Evolutionary conservation across 1,284 basidiomycete genomes (phyloP), one percentile per base, ranked within the genome.

Genomic region (Meripilus lineatus): DNA sequence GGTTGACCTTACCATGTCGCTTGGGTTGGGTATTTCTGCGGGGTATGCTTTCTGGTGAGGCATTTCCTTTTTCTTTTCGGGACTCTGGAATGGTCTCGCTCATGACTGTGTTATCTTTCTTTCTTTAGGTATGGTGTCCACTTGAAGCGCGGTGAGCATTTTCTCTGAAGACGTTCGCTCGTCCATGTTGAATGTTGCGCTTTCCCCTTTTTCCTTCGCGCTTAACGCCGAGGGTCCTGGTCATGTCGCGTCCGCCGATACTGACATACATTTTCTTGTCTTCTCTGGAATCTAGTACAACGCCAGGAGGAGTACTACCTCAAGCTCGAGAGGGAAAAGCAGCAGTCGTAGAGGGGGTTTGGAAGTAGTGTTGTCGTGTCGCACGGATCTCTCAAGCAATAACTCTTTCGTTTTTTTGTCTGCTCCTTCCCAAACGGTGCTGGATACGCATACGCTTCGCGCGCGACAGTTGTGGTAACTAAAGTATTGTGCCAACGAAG

Each of bases 231-330:
- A 22, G 22, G 38, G 26, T 28, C 20, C 47, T 52, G 44, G 53
- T 42, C 11, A 22, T 15, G 37, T 6, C 5, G 5, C 14, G 37
- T 18, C 5, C 10, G 15, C 15, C 17, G 5, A 7, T 37, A n/a
- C 49, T 54, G 34, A 48, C 21, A 20, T 42, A 35, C 23, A 47
- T 39, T 44, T 21, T 21, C 30, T 25, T 49, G 21, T n/a, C n/a
- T n/a, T n/a, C n/a, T n/a, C n/a, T n/a, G n/a, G n/a, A n/a, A n/a
- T n/a, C n/a, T 59, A 93, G 89, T 89, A 45, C 81, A 83, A 59
- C 74, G 71, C 49, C 84, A 89, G 62, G 89, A 93, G 68, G 80
- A 78, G 58, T 90, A 72, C 68, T 93, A 93, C 69, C 69, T 90
- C 59, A 89, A 81, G 65, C 74, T 90, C 47, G 89, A 92, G 73